These are phyloP conservation scores for Monosporascus sp. DNA, from an alignment of 2,329 filamentous ascomycete genomes.

Conservation along the genomic window DNA sequence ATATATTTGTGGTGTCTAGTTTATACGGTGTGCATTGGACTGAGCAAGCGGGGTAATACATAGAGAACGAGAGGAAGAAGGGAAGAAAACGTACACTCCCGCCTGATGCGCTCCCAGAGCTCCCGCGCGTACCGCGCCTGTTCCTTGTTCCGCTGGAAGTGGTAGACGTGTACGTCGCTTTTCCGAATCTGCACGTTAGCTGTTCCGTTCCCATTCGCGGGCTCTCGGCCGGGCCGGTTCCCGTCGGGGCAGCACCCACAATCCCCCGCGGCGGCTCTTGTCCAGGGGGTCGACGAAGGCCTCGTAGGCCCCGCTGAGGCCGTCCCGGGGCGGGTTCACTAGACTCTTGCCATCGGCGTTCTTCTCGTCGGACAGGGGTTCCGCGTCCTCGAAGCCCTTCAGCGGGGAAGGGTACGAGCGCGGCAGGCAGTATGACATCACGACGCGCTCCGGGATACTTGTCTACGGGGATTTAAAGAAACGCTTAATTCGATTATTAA, in stretches of 20 bases:
- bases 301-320: constrained; percentile 63
- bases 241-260: constrained; percentile 42
- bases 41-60: neutral
- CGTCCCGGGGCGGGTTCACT: constrained; percentile 53
- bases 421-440: neutral
- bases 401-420: constrained; percentile 49
- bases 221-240: neutral
- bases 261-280: constrained; percentile 63
- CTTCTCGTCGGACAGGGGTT: constrained; percentile 52
- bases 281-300: constrained; percentile 63
- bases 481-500: too few relatives aligned
- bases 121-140: constrained; percentile 65
- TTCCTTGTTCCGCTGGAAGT: constrained; percentile 56
- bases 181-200: neutral
- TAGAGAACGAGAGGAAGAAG: neutral
- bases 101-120: constrained; percentile 71
- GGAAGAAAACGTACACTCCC: constrained; percentile 58
- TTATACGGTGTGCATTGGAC: neutral
- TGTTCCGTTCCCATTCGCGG: neutral
- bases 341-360: constrained; percentile 73
- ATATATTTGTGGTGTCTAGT: too few relatives aligned
- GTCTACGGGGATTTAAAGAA: too few relatives aligned
- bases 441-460: too few relatives aligned
- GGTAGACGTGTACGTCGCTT: constrained; percentile 81
- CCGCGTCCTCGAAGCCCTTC: constrained; percentile 50